These are phyloP conservation scores for Rosellinia necatrix DNA, from an alignment of 2,329 filamentous ascomycete species.

Conservation along the genomic window DNA sequence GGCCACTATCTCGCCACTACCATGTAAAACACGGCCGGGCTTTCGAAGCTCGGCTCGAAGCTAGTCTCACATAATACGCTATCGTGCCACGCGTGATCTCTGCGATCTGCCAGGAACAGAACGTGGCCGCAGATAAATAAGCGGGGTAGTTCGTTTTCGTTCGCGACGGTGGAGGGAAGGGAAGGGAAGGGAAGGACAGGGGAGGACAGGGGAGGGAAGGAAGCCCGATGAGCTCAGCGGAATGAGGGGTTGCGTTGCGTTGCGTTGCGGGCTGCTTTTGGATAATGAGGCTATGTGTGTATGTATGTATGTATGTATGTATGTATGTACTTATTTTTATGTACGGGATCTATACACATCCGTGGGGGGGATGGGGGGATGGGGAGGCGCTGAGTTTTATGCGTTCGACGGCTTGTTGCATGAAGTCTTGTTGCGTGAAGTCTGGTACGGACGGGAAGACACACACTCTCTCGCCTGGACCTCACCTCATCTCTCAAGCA, in stretches of 20 bases:
- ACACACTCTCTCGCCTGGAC: no score
- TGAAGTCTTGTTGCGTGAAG: no score
- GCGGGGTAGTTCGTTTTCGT: no score
- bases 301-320: not conserved
- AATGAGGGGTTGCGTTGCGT: not conserved
- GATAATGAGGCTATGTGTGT: not conserved
- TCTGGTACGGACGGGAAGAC: no score
- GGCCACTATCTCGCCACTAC: not conserved
- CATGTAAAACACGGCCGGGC: no score
- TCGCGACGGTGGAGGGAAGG: no score
- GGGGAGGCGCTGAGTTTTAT: no score
- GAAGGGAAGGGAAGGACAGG: no score
- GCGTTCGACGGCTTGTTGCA: no score
- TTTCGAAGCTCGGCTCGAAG: not conserved
- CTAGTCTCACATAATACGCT: not conserved
- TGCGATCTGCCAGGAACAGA: constrained; percentile 22
- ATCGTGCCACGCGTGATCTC: constrained; percentile 3
- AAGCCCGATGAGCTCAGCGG: not conserved
- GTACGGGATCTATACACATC: no score
- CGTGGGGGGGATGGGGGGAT: no score
- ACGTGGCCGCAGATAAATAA: constrained; percentile 16
- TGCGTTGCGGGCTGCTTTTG: not conserved
- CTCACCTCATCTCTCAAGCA: no score
- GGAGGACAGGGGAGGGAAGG: not conserved
- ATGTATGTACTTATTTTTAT: not conserved